Base-by-base conservation (phyloP, 108 stramenopile species). In the Mediolabrus comicus region DNA sequence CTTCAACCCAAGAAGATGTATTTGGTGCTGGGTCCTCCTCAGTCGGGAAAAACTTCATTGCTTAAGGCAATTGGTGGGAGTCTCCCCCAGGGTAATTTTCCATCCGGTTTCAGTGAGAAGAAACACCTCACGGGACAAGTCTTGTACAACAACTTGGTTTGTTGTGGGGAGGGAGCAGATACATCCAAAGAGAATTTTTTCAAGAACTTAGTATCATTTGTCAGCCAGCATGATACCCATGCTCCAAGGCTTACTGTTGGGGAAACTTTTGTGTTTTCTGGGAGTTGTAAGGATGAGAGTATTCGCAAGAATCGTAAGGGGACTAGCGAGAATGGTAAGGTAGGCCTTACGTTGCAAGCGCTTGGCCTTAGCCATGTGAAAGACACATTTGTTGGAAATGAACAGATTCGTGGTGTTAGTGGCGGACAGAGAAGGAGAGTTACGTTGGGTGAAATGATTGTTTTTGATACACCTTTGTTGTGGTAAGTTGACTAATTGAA, bases 321-420 rank as follows among this genome's bases (percentile, higher is more conserved):
- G 5, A 53, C 46, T 14, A 33, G 43, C 11, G 51, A 9, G 43
- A 49, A 58, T 13, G 67, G 41, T 7, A 70, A 59, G 31, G 70
- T 77, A 0, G 75, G 69, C n/a, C 24, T 59, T 12, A 62, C 60
- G 4, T 55, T 91, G 59, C 74, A 85, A 33, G 84, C 60, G 3
- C 60, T 88, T 55, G 90, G 85, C 31, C 69, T 91, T 17, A 53
- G 77, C 5, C 75, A 83, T 41, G 87, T 88, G 51, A 77, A 79
- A 38, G 86, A 88, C 71, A 88, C 90, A 14, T 88, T 87, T 74
- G 87, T 91, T 13, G 90, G 90, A 0, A 77, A 82, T 64, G 82
- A 77, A 34, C 24, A 38, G 11, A 59, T 83, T 19, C 49, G 79
- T 3, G 84, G 84, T 52, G 78, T 85, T 26, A 72, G 70, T 56